Evolutionary conservation across 2,329 filamentous ascomycete genomes (phyloP), one percentile per base, ranked within the genome.

Genomic region (Alternaria sp.): DNA sequence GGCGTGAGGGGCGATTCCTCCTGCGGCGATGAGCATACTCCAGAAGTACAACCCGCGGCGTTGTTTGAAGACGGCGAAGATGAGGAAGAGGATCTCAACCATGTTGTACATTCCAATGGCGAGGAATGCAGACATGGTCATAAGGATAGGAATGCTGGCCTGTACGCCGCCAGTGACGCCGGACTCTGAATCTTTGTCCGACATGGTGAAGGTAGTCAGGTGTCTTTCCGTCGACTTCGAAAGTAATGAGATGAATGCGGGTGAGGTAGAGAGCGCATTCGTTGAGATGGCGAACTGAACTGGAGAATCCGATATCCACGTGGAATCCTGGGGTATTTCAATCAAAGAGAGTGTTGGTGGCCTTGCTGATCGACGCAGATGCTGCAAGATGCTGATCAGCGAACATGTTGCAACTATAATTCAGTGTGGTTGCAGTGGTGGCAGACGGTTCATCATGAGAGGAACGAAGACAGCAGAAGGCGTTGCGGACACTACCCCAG

Each of bases 31-130:
- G 21, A 84, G 62, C 63, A 85, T 71, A 19, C 78, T 80, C 81
- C 81, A 83, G 67, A 84, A 85, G 68, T 85, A 85, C 12, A 82
- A 73, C 1, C 83, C 82, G 17, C 72, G 71, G 46, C 79, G 81
- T n/a, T 76, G 73, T 40, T 81, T 82, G 74, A 84, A 84, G 23
- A 79, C 82, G 23, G 80, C 64, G 64, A 83, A 80, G 46, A 83
- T 61, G 19, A 65, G 46, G 17, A 67, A 45, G 11, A 47, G 64
- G 15, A 69, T 47, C 46, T 73, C 70, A 49, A 72, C 50, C 30
- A 74, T 72, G 46, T 78, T 78, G 67, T 80, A 81, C 21, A 79
- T 60, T 2, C 68, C 63, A 6, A 75, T 65, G 25, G 69, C 56
- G 32, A 73, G 58, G 50, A 71, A 73, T 19, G 61, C 66, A 3